Base-by-base conservation (phyloP, 495 filamentous ascomycete species). In the Apodospora peruviana region DNA sequence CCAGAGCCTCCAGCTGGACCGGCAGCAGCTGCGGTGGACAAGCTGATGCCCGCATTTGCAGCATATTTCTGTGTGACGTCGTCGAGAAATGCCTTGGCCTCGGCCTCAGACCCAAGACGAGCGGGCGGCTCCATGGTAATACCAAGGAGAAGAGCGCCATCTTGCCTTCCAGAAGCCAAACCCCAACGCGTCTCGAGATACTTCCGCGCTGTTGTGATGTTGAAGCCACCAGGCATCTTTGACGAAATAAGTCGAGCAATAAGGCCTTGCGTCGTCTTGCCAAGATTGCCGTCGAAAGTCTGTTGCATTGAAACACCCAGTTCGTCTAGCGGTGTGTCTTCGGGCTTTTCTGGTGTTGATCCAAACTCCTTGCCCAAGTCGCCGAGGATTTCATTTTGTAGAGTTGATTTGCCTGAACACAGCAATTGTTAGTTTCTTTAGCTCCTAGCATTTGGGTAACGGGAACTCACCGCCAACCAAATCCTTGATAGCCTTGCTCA, bases 181-280 rank as follows among this genome's bases (percentile, higher is more conserved):
- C 93, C 94, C 90, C 90, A 99, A 63, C 89, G 77, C 5, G 90
- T 91, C 71, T 95, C 90, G 19, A 99, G 67, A 58, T 97, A 93
- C 72, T 99, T 97, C 41, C 91, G 79, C 11, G 93, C 88, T 2
- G 85, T 77, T 56, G 91, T 96, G 62, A 97, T 97, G 64, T 97
- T 99, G 78, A 97, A 99, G 41, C 93, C 93, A 61, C 91, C 94
- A 25, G 93, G 94, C 93, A 99, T 97, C 68, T 99, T 99, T 4
- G 93, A 96, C 3, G 94, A 96, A 22, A 99, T 91, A 62, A 96
- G 74, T 51, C 91, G 83, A 24, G 94, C 91, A 60, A 97, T 84
- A 45, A 97, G 81, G 3, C 93, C 95, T 23, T 88, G 88, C 0
- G 93, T 91, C 47, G 97, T 93, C 71, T 99, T 97, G 56, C 93